Evolutionary conservation across 1,284 basidiomycete species (phyloP), one percentile per base, ranked within the genome.

Genomic region (Entoloma clypeatum): DNA sequence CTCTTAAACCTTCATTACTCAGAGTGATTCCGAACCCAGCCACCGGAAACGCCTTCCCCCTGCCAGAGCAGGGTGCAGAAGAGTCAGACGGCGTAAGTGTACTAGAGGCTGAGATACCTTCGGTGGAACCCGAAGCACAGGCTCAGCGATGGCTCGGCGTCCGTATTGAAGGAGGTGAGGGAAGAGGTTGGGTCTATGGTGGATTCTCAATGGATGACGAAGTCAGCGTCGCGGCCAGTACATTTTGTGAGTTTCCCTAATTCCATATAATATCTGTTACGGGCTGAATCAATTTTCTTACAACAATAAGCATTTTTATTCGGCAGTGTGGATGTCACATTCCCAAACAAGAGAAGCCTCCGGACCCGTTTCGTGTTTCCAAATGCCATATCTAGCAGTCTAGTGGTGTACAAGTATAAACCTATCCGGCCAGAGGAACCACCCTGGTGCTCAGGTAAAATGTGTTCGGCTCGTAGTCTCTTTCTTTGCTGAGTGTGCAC

Each of bases 21-120:
- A 78, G 71, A 53, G 68, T 85, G 7, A 64, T 89, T 2, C 86
- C 86, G 1, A 72, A 72, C 49, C 79, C 81, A 16, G 52, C 67
- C 5, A 62, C 67, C 7, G 74, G 68, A 2, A 60, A 59, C 27
- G 58, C 64, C 7, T 88, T 87, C 51, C 86, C 85, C 3, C 61
- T 74, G 0, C 79, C 83, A 6, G 60, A 72, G 13, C 79, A 82
- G 58, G 86, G 86, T 0, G 58, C 73, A 0, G 81, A 86, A 43
- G 85, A 89, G 57, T 81, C 80, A 8, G 85, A 87, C 41, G 85
- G 83, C 0, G 65, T 82, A 0, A 79, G 81, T 3, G 61, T 79
- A 13, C 85, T 75, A 50, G 77, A 81, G 53, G 73, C 70, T 2
- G 62, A 70, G 28, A 36, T 82, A 14, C 55, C 63, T 2, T 40